phyloP scores from a whole-genome alignment of 202 grass and related monocot genomes.

The Panicum virgatum region DNA sequence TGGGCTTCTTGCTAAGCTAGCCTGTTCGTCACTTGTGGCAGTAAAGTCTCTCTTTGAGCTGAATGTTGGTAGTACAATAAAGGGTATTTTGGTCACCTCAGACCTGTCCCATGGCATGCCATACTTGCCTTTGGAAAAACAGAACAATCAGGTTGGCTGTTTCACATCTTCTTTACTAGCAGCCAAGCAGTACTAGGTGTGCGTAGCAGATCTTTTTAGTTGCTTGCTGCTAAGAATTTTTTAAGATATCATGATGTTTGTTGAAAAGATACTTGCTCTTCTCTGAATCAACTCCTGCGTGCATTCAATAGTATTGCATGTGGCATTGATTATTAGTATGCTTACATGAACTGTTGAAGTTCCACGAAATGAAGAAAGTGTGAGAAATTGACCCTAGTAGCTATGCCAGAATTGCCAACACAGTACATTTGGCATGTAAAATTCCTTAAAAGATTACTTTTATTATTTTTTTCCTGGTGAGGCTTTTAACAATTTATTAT shows the following conservation, averaged over 20 bases:
- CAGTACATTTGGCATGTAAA: neutral
- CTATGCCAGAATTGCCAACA: neutral
- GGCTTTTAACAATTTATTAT: neutral
- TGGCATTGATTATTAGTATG: conserved; percentile 2
- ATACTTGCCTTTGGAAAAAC: conserved; percentile 61
- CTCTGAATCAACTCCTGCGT: neutral
- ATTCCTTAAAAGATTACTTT: neutral
- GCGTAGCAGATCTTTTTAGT: neutral
- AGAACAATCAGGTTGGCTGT: conserved; percentile 76
- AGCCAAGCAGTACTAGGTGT: conserved; percentile 16
- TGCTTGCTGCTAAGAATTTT: neutral
- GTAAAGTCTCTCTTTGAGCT: conserved; percentile 84
- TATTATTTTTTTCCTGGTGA: neutral
- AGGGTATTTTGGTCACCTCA: conserved; percentile 69
- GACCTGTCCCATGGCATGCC: conserved; percentile 66
- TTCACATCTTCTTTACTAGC: conserved; percentile 21
- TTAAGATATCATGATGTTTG: neutral
- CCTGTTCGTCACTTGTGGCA: conserved; percentile 58
- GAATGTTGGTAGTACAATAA: conserved; percentile 76
- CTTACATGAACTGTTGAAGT: neutral
- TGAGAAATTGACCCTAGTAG: neutral
- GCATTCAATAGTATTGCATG: neutral
- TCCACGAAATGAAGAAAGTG: neutral
- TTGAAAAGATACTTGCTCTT: neutral
- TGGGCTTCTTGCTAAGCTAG: too few species aligned